Conservation (phyloP, 2,329 filamentous ascomycete genomes). For the Alternaria longipes region DNA sequence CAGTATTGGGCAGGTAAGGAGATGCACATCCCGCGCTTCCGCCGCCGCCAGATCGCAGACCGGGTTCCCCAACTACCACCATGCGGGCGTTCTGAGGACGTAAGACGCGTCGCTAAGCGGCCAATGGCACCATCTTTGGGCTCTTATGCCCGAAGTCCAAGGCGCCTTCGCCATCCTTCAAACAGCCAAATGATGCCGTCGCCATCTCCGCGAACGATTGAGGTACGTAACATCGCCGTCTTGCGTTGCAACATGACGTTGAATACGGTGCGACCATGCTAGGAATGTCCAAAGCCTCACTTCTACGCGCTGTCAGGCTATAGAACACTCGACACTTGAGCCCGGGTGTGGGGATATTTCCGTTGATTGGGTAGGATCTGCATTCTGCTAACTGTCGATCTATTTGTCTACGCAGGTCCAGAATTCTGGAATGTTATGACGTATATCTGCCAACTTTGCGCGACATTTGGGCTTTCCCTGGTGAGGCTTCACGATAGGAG, state of each 20-base stretch:
- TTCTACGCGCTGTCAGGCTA: constrained; percentile 6
- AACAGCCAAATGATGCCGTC: neutral
- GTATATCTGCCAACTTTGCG: constrained; percentile 14
- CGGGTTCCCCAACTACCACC: constrained; percentile 16
- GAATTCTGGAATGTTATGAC: constrained; percentile 27
- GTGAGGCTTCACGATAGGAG: constrained; percentile 13
- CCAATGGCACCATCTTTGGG: constrained; percentile 18
- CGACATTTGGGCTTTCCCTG: constrained; percentile 5
- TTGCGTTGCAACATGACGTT: constrained; percentile 4
- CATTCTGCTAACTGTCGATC: constrained; percentile 31
- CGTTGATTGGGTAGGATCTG: constrained; percentile 13
- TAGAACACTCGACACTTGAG: constrained; percentile 5
- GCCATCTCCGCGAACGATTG: constrained; percentile 12
- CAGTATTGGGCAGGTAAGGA: constrained; percentile 9
- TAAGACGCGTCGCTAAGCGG: constrained; percentile 10
- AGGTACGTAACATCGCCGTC: constrained; percentile 17
- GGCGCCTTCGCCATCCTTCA: neutral
- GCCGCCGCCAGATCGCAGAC: constrained; percentile 18
- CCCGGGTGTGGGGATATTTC: neutral
- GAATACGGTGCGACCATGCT: constrained; percentile 12
- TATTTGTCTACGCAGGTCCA: constrained; percentile 24
- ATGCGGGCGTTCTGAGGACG: constrained; percentile 14
- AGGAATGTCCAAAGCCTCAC: constrained; percentile 27
- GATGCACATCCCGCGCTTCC: constrained; percentile 24
- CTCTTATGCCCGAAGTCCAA: constrained; percentile 2